Evolutionary conservation across 2,329 filamentous ascomycete species (phyloP), one percentile per base, ranked within the genome.

Genomic region (Aspergillus niger): DNA sequence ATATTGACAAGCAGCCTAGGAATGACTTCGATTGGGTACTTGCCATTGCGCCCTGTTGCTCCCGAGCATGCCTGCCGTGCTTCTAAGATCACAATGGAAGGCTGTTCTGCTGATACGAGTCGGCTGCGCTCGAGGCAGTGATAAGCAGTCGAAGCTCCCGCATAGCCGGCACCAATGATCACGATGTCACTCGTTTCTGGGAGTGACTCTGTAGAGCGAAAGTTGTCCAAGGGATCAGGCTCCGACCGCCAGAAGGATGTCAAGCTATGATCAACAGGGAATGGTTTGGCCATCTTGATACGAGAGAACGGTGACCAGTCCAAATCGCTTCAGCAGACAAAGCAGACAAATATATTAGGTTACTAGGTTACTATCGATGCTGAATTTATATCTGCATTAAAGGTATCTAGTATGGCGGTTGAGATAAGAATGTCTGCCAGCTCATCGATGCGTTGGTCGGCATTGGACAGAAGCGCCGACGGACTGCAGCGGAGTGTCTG

Each of bases 101-200:
- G 59, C 3, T 57, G 59, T 15, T 44, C 7, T 38, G 43, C 20
- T 1, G 56, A 59, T 3, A 55, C 48, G 38, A 63, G 41, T 24
- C 41, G 52, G 8, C 65, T 63, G 26, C 66, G 65, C 1, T 70
- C 55, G 2, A 79, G 61, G n/a, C 77, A 74, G 64, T 82, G 75
- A 55, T 80, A 76, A 0, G 75, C 75, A 1, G 77, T 70, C 0
- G 78, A 75, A 0, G 74, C 74, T 0, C 81, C 81, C 0, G 80
- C 73, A 57, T 76, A 80, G 0, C 81, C 81, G 5, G 77, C 75
- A 0, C 81, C 81, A 3, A 82, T 72, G 20, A 83, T 74, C 7
- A 76, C 72, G 56, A 83, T 74, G 47, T 82, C 79, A n/a, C 68
- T 70, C 28, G 74, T 54, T 3, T 65, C 50, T 0, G 80, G 80